These are phyloP conservation scores for Penicillium flavigenum DNA, from an alignment of 495 filamentous ascomycete species.

Conservation along the genomic window DNA sequence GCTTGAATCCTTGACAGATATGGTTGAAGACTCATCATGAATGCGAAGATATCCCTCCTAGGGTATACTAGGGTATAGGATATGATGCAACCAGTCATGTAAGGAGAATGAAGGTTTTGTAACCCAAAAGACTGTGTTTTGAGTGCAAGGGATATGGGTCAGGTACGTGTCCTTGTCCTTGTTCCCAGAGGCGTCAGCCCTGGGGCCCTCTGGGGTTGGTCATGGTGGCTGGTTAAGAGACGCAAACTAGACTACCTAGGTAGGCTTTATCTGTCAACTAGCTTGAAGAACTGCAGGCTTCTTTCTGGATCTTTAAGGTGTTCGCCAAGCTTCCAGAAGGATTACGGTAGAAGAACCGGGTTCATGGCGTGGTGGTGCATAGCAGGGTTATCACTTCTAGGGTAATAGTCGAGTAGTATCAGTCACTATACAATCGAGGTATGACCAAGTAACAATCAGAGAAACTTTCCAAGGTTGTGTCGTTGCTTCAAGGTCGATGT, in stretches of 20 bases:
- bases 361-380: neutral
- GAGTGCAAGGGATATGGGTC: constrained; percentile 31
- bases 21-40: neutral
- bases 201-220: neutral
- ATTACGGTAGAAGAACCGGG: constrained; percentile 16
- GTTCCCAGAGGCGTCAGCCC: neutral
- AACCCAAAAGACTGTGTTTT: constrained; percentile 13
- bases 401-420: neutral
- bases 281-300: neutral
- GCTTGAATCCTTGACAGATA: neutral
- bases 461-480: neutral
- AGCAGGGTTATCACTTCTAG: neutral
- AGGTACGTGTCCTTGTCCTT: constrained; percentile 26
- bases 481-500: constrained; percentile 5
- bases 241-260: neutral
- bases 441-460: neutral
- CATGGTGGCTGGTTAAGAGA: neutral
- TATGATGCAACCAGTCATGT: constrained; percentile 25
- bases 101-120: constrained; percentile 19
- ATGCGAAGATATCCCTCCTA: neutral
- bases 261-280: neutral
- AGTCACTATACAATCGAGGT: neutral
- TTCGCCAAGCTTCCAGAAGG: constrained; percentile 8
- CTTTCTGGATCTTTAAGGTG: neutral
- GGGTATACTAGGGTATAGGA: neutral